Evolutionary conservation across 2,329 filamentous ascomycete genomes (phyloP), one percentile per base, ranked within the genome.

Genomic region (Neonectria neomacrospora): DNA sequence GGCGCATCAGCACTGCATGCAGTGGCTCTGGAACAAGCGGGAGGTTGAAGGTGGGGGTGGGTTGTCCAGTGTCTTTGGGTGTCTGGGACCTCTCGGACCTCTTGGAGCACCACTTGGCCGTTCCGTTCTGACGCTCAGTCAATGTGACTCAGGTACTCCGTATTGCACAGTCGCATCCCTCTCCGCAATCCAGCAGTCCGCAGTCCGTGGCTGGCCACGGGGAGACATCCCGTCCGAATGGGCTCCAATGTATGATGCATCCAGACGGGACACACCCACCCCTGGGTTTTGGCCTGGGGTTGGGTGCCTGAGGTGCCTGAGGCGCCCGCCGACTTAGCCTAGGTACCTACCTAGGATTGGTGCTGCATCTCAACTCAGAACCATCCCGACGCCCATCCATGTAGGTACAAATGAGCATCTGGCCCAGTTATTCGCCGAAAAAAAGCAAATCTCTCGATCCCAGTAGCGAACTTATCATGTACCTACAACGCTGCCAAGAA

Each of bases 1-100:
- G 48, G 54, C 48, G 50, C 60, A 54, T 54, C 54, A 63, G 28
- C 23, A 30, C 28, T 61, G 56, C 56, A 61, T 64, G 61, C 52
- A 56, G 57, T 56, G 56, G 57, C 44, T 56, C 48, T 55, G 60
- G 60, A 62, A 58, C 59, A 47, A 52, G 54, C 41, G 53, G 47
- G 58, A 50, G 34, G 53, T 53, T 23, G 18, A 34, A 41, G 59
- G 53, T 53, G 54, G 54, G 53, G 55, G 42, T 44, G 12, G 23
- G 23, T 26, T 26, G 23, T 26, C 23, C 23, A n/a, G 20, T 26
- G 50, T 3, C 8, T 34, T 37, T 18, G 20, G 28, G 39, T 14
- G 47, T 28, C 28, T 28, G 26, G 28, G 30, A 8, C 34, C 34
- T 37, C 34, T 3, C 14, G 20, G n/a, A 41, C n/a, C n/a, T 47